phyloP scores from a whole-genome alignment of 306 rosid species.

The Arachis hypogaea region DNA sequence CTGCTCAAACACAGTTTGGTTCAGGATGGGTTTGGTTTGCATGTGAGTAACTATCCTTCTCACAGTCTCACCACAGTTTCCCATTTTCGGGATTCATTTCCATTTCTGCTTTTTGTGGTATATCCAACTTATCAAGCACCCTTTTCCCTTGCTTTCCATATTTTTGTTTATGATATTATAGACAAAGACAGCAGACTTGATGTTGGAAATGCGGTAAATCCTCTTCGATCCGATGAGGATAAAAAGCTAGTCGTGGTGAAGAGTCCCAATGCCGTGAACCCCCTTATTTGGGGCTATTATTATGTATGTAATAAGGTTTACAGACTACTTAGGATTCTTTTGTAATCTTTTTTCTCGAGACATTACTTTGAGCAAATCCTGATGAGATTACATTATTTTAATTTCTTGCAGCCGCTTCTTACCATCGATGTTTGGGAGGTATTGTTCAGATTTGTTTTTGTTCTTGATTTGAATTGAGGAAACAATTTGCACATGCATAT shows the following conservation, averaged over 20 bases:
- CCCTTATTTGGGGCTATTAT: slow-evolving; percentile 75
- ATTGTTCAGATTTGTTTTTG: slow-evolving; percentile 31
- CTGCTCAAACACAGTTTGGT: slow-evolving; percentile 88
- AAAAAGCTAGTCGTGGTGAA: slow-evolving; percentile 74
- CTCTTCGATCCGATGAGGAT: slow-evolving; percentile 69
- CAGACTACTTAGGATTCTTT: not conserved
- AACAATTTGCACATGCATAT: slow-evolving; percentile 6
- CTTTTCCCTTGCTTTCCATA: not conserved
- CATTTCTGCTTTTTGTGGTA: slow-evolving; percentile 9
- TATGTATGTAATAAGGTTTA: slow-evolving; percentile 53
- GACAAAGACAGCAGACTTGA: slow-evolving; percentile 72
- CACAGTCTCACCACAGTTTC: slow-evolving; percentile 14
- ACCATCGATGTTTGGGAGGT: slow-evolving; percentile 98
- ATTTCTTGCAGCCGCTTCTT: slow-evolving; percentile 84
- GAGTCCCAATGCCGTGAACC: slow-evolving; percentile 90
- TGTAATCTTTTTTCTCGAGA: slow-evolving; percentile 10
- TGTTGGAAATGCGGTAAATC: slow-evolving; percentile 76
- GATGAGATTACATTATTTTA: slow-evolving; percentile 27
- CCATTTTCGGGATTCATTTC: slow-evolving; percentile 28
- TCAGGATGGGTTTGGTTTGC: slow-evolving; percentile 99
- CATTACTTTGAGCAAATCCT: slow-evolving; percentile 29
- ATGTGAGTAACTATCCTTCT: slow-evolving; percentile 56
- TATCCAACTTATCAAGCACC: slow-evolving; percentile 1
- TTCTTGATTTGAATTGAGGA: slow-evolving; percentile 16
- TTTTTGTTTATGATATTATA: slow-evolving; percentile 25